A percentile compares a stretch with the other conserved stretches of the same genome.
These are phyloP conservation scores for Bacidia rubella DNA, from an alignment of 495 filamentous ascomycete species.

Conservation along the genomic window DNA sequence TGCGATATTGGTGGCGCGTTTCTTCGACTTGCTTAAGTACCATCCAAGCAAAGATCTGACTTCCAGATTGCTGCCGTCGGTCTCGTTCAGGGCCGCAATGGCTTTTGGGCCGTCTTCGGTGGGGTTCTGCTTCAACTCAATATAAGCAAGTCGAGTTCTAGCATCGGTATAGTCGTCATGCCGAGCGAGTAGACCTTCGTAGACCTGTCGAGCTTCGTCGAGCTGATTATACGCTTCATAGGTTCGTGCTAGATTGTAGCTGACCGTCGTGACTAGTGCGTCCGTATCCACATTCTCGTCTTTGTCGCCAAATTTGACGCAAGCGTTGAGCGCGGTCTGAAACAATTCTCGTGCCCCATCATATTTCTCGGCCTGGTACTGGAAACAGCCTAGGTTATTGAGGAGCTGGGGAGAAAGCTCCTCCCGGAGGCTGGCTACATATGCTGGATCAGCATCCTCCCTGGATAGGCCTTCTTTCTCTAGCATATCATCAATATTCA, in stretches of 20 bases:
- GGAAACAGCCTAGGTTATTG: slow-evolving; percentile 94
- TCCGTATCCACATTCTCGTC: slow-evolving; percentile 61
- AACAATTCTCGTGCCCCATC: slow-evolving; percentile 73
- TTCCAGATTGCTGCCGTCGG: slow-evolving; percentile 69
- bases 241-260: slow-evolving; percentile 91
- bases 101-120: slow-evolving; percentile 74
- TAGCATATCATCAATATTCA: slow-evolving; percentile 62
- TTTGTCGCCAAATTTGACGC: slow-evolving; percentile 55
- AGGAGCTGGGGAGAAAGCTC: slow-evolving; percentile 76
- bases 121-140: slow-evolving; percentile 69
- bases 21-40: slow-evolving; percentile 80
- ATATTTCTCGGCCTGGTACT: slow-evolving; percentile 75
- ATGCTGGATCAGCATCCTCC: slow-evolving; percentile 47
- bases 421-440: slow-evolving; percentile 50
- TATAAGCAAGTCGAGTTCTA: slow-evolving; percentile 73
- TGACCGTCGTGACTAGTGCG: slow-evolving; percentile 82
- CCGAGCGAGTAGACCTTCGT: slow-evolving; percentile 66
- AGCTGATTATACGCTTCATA: slow-evolving; percentile 73
- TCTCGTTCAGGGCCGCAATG: slow-evolving; percentile 67
- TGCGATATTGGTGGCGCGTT: slow-evolving; percentile 59
- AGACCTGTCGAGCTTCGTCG: slow-evolving; percentile 75
- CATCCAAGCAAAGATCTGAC: slow-evolving; percentile 86
- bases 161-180: slow-evolving; percentile 89
- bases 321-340: slow-evolving; percentile 75
- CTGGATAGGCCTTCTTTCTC: slow-evolving; percentile 49